Percentiles rank a stretch among this genome's conserved stretches.
phyloP scores from a whole-genome alignment of 1,139 yeast species.

The Geotrichum armillariae region DNA sequence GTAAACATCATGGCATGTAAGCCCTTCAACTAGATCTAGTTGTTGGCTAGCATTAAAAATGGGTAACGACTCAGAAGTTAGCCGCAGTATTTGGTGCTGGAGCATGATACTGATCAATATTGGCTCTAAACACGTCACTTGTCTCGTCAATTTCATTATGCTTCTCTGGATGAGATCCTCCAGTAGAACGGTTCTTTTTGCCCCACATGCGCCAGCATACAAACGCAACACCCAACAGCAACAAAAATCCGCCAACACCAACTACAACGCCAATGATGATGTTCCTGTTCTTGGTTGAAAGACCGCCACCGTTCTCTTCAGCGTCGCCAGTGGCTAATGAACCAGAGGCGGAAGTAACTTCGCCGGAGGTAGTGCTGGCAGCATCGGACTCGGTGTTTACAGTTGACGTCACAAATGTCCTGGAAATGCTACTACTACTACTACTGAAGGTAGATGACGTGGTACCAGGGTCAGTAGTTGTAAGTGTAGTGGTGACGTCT shows the following conservation, averaged over 20 bases:
- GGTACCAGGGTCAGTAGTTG: constrained; percentile 1
- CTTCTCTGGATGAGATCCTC: constrained; percentile 1
- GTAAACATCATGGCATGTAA: no score
- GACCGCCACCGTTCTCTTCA: constrained; percentile 26
- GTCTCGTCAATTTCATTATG: constrained; percentile 23
- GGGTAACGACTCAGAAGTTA: no score
- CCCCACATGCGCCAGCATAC: constrained; percentile 33
- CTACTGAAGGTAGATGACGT: background rate
- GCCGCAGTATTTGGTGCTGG: constrained; percentile 37
- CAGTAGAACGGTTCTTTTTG: constrained; percentile 21
- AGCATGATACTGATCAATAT: constrained; percentile 42
- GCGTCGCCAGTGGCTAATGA: constrained; percentile 1
- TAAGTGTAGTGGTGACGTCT: constrained; percentile 4
- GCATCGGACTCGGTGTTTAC: background rate
- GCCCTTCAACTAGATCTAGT: no score
- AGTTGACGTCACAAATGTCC: background rate
- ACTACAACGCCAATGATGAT: constrained; percentile 38
- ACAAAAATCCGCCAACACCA: constrained; percentile 37
- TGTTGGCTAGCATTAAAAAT: no score
- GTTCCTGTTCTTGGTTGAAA: constrained; percentile 32
- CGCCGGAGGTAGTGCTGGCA: background rate
- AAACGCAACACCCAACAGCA: constrained; percentile 33
- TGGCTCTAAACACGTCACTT: constrained; percentile 40
- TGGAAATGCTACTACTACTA: no score
- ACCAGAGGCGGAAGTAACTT: background rate